A percentile compares a stretch with the other conserved stretches of the same genome.
phyloP scores from a whole-genome alignment of 1,284 basidiomycete species.

The Mycosarcoma mackinlayi region DNA sequence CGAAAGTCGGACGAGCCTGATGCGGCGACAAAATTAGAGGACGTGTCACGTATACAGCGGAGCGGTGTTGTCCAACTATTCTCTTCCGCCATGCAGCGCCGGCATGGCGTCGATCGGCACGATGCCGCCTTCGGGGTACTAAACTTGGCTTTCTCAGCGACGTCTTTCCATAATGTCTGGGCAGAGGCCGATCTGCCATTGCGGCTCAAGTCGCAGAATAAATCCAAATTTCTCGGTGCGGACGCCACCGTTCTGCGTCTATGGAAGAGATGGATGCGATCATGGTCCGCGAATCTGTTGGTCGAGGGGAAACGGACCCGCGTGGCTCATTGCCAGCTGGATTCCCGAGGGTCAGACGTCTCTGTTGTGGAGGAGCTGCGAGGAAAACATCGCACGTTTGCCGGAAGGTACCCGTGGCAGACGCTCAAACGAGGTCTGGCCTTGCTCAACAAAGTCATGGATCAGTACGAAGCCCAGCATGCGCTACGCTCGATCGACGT shows the following conservation, averaged over 20 bases:
- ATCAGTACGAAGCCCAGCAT: conserved; percentile 15
- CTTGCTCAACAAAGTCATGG: conserved; percentile 14
- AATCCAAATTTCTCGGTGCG: conserved; percentile 8
- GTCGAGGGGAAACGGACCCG: neutral
- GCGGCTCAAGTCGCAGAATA: too few species aligned
- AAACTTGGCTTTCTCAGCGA: conserved; percentile 2
- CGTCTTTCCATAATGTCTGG: conserved; percentile 22
- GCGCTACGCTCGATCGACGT: neutral
- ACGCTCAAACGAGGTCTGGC: conserved; percentile 22
- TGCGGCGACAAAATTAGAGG: neutral
- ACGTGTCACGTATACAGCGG: conserved; percentile 32
- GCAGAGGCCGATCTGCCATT: conserved; percentile 3
- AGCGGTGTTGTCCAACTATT: conserved; percentile 26
- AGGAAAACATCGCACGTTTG: conserved; percentile 14
- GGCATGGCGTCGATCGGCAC: neutral
- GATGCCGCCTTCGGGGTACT: conserved; percentile 27
- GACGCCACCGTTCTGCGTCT: conserved; percentile 11
- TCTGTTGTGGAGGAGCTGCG: neutral
- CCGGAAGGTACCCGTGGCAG: conserved; percentile 27
- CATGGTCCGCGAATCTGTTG: conserved; percentile 22
- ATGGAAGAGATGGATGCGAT: conserved; percentile 39
- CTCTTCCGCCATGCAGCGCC: conserved; percentile 17
- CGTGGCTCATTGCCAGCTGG: neutral
- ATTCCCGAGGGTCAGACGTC: neutral
- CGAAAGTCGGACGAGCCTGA: neutral